Base-by-base conservation (phyloP, 768 basidiomycete genomes). In the Calvatia gigantea region DNA sequence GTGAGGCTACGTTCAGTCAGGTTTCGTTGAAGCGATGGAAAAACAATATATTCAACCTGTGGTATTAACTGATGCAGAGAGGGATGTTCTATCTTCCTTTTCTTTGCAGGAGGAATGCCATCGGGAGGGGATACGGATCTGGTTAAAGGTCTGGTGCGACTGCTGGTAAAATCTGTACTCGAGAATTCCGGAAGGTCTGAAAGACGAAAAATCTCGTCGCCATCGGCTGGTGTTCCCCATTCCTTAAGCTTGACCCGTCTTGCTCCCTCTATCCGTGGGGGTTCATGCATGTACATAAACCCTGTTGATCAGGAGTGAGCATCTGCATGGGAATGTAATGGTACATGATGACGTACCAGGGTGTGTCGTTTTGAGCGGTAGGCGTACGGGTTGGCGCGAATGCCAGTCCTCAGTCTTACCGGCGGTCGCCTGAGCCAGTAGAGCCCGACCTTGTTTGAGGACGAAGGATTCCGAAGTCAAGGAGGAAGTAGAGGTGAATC, bases 1-100 rank as follows among this genome's bases (percentile, higher is more conserved):
- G 19, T 56, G 54, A 8, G 54, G 54, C 54, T 56, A 11, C 21
- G 17, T 44, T 23, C 23, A n/a, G 33, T 56, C 47, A 48, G 54
- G 7, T 31, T 8, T 5, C 12, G 4, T 23, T 12, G 17, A 14
- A 19, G 4, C 23, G 12, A 11, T 14, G 21, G 15, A 23, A 17
- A 27, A 47, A 21, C n/a, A 15, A 41, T 7, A 27, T 23, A 27
- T 19, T 19, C 32, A 14, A 56, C 54, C 28, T 56, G 54, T 6
- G 54, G 41, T 31, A 56, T 42, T 14, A 56, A 23, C 3, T 27
- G 39, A 28, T 56, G 42, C 21, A 48, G n/a, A 33, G 19, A 15
- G 2, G 12, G 15, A 19, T 33, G 14, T 7, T 41, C 29, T 0
- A 32, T 5, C 29, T 33, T 48, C 21, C 15, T 49, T n/a, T 33